These are phyloP conservation scores for Ophiocordyceps camponoti-floridani DNA, from an alignment of 2,329 filamentous ascomycete species.

Conservation along the genomic window DNA sequence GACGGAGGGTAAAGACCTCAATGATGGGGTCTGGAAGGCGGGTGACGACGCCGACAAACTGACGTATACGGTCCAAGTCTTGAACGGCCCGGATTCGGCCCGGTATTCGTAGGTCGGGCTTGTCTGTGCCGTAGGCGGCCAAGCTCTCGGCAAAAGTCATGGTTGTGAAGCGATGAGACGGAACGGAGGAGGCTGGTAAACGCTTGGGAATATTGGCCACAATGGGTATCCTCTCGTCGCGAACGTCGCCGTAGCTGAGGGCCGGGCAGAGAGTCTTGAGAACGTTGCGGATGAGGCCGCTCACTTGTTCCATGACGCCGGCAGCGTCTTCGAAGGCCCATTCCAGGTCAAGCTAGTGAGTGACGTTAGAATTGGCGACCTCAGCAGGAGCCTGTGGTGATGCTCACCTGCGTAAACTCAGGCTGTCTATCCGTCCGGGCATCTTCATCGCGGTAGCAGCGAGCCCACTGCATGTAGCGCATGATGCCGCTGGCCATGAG, in stretches of 20 bases:
- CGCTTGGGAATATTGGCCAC: conserved; percentile 9
- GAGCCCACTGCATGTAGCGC: conserved; percentile 81
- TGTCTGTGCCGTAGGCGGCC: conserved; percentile 68
- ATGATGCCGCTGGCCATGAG: conserved; percentile 79
- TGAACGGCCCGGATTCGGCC: conserved; percentile 48
- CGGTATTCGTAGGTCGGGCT: conserved; percentile 70
- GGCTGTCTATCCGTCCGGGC: conserved; percentile 82
- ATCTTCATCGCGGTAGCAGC: conserved; percentile 92
- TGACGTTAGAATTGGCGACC: background rate
- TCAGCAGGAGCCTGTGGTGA: too few relatives aligned
- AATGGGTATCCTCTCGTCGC: conserved; percentile 15
- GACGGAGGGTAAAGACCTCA: conserved; percentile 53
- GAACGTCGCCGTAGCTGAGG: conserved; percentile 45
- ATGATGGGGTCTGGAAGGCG: conserved; percentile 49
- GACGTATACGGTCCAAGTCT: conserved; percentile 32
- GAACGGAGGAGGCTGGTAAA: conserved; percentile 4
- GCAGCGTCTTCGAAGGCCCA: conserved; percentile 61
- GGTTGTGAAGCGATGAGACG: conserved; percentile 14
- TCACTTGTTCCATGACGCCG: conserved; percentile 15
- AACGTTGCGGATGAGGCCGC: conserved; percentile 15
- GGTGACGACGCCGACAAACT: conserved; percentile 61
- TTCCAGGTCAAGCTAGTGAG: conserved; percentile 64
- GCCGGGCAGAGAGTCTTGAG: conserved; percentile 11
- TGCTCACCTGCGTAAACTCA: conserved; percentile 71
- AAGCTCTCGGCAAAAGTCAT: conserved; percentile 37